These are phyloP conservation scores for Psidium guajava DNA, from an alignment of 345 rosid species.

Conservation along the genomic window DNA sequence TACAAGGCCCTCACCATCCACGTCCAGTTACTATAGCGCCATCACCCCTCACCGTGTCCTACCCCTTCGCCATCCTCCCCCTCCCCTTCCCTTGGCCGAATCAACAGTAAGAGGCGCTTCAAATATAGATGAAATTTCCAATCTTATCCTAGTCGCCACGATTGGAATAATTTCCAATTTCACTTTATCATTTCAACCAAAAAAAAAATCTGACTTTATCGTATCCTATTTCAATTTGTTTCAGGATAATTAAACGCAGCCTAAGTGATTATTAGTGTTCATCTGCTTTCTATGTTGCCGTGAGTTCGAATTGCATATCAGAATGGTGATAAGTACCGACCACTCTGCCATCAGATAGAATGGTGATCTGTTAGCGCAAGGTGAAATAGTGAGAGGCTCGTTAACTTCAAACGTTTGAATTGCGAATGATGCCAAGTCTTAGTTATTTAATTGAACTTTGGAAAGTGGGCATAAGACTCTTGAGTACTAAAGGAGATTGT, in stretches of 20 bases:
- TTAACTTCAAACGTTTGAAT: neutral
- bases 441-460: no score
- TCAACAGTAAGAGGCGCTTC: no score
- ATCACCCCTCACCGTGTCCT: no score
- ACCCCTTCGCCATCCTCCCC: no score
- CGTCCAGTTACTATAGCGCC: no score
- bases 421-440: neutral
- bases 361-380: neutral
- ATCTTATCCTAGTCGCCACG: no score
- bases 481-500: neutral
- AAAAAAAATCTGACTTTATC: neutral
- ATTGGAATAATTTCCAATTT: no score
- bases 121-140: no score
- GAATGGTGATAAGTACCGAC: neutral
- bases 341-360: neutral
- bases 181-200: neutral
- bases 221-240: neutral
- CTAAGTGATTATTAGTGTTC: neutral
- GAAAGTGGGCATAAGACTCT: neutral
- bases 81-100: no score
- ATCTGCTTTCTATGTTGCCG: neutral
- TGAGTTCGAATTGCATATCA: neutral
- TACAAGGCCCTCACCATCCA: no score
- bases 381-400: neutral
- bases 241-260: neutral